Base-by-base conservation (phyloP, 2,329 filamentous ascomycete genomes). In the Colletotrichum spinosum region DNA sequence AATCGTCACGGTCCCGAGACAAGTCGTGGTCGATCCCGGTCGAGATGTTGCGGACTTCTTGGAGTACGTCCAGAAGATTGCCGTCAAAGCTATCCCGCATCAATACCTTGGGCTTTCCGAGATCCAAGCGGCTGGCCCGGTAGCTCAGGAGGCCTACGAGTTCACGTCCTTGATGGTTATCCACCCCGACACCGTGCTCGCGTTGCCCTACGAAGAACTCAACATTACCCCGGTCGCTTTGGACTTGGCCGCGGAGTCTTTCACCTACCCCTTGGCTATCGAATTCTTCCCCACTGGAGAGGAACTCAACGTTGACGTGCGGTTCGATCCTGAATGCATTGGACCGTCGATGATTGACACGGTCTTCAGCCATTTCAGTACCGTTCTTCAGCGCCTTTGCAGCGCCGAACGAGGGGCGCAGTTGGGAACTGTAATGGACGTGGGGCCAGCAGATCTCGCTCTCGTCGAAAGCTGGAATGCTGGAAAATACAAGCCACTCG, bases 121-220 rank as follows among this genome's bases (percentile, higher is more conserved):
- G 8, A 70, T 72, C 12, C 33, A 63, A 39, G 52, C 42, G 9
- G 37, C 69, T 12, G 62, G 59, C 41, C 35, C 54, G 6, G 64
- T 69, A 33, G 63, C 69, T 48, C 65, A 66, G 38, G 48, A 56
- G 41, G 60, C 39, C n/a, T 56, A 38, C 25, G 57, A 70, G 34
- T 76, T 77, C 59, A 69, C 68, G 25, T 75, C 70, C 8, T 39
- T 76, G n/a, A 61, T 77, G 13, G 73, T 76, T 9, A 70, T 77
- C 9, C 74, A 74, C 12, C 64, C 70, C 7, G 42, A 65, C 6
- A 55, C 70, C 0, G 51, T 44, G 8, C 52, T 55, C 8, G 34
- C 17, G n/a, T 15, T 55, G 48, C 56, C 56, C 2, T 59, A 45
- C 37, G 48, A 59, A 15, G 56, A 59, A 2, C 15, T 59, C 8